phyloP scores from a whole-genome alignment of 208 protist genomes.

The Acanthamoeba healyi region DNA sequence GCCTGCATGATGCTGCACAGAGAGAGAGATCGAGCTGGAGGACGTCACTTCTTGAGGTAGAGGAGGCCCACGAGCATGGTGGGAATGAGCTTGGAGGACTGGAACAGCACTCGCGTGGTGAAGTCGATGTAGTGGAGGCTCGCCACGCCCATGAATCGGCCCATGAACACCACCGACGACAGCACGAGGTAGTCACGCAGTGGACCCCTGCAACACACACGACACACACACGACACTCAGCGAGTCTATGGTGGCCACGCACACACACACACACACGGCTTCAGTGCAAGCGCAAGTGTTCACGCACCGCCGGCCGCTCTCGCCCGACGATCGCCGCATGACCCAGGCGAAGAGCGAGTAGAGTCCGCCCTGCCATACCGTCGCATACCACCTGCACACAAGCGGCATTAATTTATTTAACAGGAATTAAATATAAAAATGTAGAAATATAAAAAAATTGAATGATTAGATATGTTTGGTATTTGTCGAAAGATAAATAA shows the following conservation, averaged over 20 bases:
- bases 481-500: not conserved
- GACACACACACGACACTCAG: too few relatives aligned
- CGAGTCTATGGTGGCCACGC: too few relatives aligned
- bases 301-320: not conserved
- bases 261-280: too few relatives aligned
- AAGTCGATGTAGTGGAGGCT: conserved; percentile 58
- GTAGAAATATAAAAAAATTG: conserved; percentile 1
- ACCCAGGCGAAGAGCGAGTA: conserved; percentile 22
- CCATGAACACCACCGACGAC: conserved; percentile 41
- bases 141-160: conserved; percentile 50
- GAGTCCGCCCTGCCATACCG: conserved; percentile 36
- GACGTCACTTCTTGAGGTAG: conserved; percentile 50
- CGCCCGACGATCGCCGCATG: conserved; percentile 10
- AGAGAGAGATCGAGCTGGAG: not conserved
- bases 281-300: too few relatives aligned
- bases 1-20: too few relatives aligned
- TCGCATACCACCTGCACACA: conserved; percentile 18
- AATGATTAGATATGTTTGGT: not conserved
- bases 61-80: conserved; percentile 45
- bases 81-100: conserved; percentile 61
- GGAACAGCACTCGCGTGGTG: conserved; percentile 46
- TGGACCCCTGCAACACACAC: not conserved
- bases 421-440: not conserved
- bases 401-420: not conserved
- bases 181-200: conserved; percentile 27